Percentiles rank a stretch among this genome's conserved stretches.
Conservation (phyloP, 345 rosid species). For the Gossypium herbaceum region DNA sequence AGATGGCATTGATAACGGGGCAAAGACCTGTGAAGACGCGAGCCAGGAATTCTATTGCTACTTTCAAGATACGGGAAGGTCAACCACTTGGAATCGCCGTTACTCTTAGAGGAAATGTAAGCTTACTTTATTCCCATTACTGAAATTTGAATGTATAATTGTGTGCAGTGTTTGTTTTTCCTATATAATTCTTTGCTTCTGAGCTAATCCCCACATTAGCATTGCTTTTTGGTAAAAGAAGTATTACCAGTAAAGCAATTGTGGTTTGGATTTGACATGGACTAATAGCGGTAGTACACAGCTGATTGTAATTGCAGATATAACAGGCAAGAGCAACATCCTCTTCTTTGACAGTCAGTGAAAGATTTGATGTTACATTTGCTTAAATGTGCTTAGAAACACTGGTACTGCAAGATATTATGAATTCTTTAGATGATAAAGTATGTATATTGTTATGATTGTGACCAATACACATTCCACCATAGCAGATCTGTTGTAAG, state of each 20-base stretch:
- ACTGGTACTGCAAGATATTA: background rate
- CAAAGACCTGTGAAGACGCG: conserved; percentile 85
- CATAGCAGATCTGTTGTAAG: background rate
- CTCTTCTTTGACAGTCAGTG: background rate
- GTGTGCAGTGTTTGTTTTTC: background rate
- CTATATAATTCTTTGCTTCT: background rate
- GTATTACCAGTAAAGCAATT: background rate
- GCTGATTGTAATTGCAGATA: background rate
- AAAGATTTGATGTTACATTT: background rate
- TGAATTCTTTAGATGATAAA: background rate
- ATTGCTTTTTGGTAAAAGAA: background rate
- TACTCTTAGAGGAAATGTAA: conserved; percentile 87
- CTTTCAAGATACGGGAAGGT: conserved; percentile 91
- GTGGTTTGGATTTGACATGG: background rate
- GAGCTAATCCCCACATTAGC: background rate
- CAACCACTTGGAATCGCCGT: conserved; percentile 87
- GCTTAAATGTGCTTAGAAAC: background rate
- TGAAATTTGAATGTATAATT: background rate
- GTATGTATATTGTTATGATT: background rate
- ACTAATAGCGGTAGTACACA: background rate
- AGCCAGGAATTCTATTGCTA: conserved; percentile 70
- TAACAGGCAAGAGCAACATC: background rate
- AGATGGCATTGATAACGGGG: conserved; percentile 76
- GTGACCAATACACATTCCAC: background rate
- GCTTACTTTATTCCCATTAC: conserved; percentile 17